Evolutionary conservation across 1,284 basidiomycete species (phyloP).

Genomic region (Boletus subluridellus): DNA sequence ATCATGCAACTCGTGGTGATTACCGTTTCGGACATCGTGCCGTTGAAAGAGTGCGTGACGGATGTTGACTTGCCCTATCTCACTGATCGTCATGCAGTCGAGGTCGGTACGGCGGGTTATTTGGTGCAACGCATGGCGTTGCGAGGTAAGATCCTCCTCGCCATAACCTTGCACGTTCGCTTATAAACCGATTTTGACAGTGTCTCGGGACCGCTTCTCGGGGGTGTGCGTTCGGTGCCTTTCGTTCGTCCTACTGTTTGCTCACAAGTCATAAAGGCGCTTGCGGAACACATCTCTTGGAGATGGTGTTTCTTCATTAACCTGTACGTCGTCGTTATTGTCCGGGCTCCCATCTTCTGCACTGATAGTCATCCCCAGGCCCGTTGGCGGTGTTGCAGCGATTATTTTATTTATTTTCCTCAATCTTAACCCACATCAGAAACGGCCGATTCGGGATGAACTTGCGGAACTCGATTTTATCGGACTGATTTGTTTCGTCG

Average conservation of each 20-base stretch:
- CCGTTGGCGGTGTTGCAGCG: slow-evolving; percentile 26
- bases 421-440: slow-evolving; percentile 73
- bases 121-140: slow-evolving; percentile 80
- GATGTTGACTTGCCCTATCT: too few relatives aligned
- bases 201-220: slow-evolving; percentile 72
- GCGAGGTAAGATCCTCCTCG: slow-evolving; percentile 44
- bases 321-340: too few relatives aligned
- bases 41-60: too few relatives aligned
- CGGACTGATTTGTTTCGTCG: too few relatives aligned
- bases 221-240: slow-evolving; percentile 20
- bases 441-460: slow-evolving; percentile 56
- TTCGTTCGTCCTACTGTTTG: too few relatives aligned
- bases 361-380: too few relatives aligned
- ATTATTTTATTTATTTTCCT: slow-evolving; percentile 74
- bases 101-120: slow-evolving; percentile 44
- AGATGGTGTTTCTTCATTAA: too few relatives aligned
- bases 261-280: too few relatives aligned
- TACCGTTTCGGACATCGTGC: too few relatives aligned
- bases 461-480: slow-evolving; percentile 16
- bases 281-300: too few relatives aligned
- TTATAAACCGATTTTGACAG: slow-evolving; percentile 32
- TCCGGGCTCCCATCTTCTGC: too few relatives aligned
- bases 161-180: neutral
- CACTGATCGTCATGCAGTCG: too few relatives aligned
- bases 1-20: slow-evolving; percentile 52